A percentile compares a stretch with the other conserved stretches of the same genome.
Conservation (phyloP, 768 basidiomycete genomes). For the Hortiboletus flavorubellus region DNA sequence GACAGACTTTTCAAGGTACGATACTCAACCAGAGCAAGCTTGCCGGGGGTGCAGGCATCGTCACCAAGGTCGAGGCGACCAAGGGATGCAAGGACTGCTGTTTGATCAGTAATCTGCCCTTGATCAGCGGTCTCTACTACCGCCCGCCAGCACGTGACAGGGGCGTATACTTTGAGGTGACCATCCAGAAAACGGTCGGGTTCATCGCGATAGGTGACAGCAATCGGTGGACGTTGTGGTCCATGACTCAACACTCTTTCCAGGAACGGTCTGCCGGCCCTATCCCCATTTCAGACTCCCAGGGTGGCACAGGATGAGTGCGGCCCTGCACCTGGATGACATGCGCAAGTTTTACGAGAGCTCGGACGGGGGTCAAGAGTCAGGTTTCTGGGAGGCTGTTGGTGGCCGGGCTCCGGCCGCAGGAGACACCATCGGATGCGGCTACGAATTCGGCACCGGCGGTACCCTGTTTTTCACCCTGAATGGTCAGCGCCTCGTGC, state of each 20-base stretch:
- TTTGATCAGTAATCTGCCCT: constrained; percentile 57
- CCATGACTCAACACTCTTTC: neutral
- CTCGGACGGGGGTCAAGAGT: constrained; percentile 60
- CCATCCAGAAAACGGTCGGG: constrained; percentile 54
- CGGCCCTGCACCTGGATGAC: constrained; percentile 67
- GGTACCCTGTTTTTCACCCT: constrained; percentile 50
- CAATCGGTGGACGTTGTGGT: neutral
- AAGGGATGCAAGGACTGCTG: constrained; percentile 46
- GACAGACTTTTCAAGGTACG: constrained; percentile 39
- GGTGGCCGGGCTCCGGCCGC: constrained; percentile 30
- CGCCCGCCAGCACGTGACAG: constrained; percentile 39
- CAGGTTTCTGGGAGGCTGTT: constrained; percentile 26
- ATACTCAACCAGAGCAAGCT: constrained; percentile 38
- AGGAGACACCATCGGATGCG: constrained; percentile 61
- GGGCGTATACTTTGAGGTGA: constrained; percentile 64
- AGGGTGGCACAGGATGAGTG: constrained; percentile 68
- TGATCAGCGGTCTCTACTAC: constrained; percentile 59
- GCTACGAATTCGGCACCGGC: constrained; percentile 53
- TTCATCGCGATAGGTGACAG: constrained; percentile 55
- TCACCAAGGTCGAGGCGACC: constrained; percentile 42
- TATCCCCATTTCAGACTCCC: constrained; percentile 66
- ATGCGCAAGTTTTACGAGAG: constrained; percentile 73
- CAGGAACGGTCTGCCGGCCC: constrained; percentile 62
- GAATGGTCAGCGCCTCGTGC: constrained; percentile 51
- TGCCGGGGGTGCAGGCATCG: constrained; percentile 11